These are phyloP conservation scores for Tremella yokohamensis DNA, from an alignment of 768 basidiomycete species.

Conservation along the genomic window DNA sequence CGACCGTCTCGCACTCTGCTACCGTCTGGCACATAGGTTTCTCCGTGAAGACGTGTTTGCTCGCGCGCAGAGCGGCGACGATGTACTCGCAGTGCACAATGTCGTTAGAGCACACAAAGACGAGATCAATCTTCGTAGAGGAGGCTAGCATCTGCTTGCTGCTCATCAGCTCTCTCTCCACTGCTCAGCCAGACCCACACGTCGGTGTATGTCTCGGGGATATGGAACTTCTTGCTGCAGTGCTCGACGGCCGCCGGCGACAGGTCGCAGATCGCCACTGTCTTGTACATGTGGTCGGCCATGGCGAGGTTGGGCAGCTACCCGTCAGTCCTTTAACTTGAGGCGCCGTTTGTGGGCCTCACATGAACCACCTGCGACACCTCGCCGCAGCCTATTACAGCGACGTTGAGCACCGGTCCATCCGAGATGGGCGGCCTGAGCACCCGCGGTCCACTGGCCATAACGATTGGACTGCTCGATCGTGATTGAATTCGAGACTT, in stretches of 20 bases:
- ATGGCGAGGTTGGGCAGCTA: conserved; percentile 5
- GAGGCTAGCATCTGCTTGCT: conserved; percentile 29
- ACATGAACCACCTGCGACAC: conserved; percentile 7
- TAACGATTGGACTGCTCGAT: no score
- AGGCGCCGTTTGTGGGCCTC: background rate
- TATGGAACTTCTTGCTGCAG: conserved; percentile 1
- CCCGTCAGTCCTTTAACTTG: background rate
- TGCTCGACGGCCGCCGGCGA: background rate
- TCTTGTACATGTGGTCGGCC: conserved; percentile 6
- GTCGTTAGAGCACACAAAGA: conserved; percentile 30
- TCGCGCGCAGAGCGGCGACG: conserved; percentile 23
- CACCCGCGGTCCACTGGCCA: background rate
- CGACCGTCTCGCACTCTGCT: conserved; percentile 33
- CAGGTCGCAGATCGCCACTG: conserved; percentile 6
- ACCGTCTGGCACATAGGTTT: conserved; percentile 42
- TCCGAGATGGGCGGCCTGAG: conserved; percentile 1
- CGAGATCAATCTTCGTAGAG: conserved; percentile 26
- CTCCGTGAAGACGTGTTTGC: conserved; percentile 46
- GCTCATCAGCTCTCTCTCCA: background rate
- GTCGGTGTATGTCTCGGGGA: background rate
- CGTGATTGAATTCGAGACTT: no score
- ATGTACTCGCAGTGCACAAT: conserved; percentile 31
- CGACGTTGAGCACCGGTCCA: conserved; percentile 5
- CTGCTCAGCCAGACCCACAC: background rate
- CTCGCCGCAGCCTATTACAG: conserved; percentile 7